A percentile compares a stretch with the other conserved stretches of the same genome.
These are phyloP conservation scores for Barnettozyma californica DNA, from an alignment of 805 yeast genomes.

Conservation along the genomic window DNA sequence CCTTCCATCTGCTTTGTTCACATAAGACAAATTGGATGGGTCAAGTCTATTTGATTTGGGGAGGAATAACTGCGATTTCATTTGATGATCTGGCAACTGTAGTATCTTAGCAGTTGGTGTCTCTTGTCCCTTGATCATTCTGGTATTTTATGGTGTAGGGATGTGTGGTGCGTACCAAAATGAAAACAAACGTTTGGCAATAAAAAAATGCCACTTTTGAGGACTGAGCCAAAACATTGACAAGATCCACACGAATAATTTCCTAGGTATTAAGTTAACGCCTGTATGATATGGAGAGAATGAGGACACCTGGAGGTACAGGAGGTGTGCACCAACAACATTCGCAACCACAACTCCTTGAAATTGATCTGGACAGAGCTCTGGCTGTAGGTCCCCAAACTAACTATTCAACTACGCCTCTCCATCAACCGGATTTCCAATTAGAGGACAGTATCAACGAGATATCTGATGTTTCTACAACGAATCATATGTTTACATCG, in stretches of 20 bases:
- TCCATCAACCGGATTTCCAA: not conserved
- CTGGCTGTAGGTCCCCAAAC: conserved; percentile 11
- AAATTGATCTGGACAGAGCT: conserved; percentile 21
- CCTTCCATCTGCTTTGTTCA: not conserved
- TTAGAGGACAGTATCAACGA: not conserved
- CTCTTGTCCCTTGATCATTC: not conserved
- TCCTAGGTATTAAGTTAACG: not conserved
- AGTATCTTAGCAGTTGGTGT: too few species aligned
- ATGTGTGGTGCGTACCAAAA: conserved; percentile 3
- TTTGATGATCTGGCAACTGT: not conserved
- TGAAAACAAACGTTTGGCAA: conserved; percentile 1
- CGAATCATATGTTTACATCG: conserved; percentile 5
- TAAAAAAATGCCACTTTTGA: not conserved
- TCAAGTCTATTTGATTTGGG: not conserved
- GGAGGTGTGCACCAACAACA: not conserved
- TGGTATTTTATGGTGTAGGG: conserved; percentile 1
- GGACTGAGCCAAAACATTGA: not conserved
- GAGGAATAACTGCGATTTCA: not conserved
- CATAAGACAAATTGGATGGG: not conserved
- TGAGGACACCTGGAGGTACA: not conserved
- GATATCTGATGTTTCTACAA: not conserved
- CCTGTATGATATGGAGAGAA: not conserved
- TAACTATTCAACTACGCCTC: not conserved
- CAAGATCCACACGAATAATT: not conserved
- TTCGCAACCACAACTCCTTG: not conserved